phyloP scores from a whole-genome alignment of 352 stramenopile species.

The Phytopythium litorale region DNA sequence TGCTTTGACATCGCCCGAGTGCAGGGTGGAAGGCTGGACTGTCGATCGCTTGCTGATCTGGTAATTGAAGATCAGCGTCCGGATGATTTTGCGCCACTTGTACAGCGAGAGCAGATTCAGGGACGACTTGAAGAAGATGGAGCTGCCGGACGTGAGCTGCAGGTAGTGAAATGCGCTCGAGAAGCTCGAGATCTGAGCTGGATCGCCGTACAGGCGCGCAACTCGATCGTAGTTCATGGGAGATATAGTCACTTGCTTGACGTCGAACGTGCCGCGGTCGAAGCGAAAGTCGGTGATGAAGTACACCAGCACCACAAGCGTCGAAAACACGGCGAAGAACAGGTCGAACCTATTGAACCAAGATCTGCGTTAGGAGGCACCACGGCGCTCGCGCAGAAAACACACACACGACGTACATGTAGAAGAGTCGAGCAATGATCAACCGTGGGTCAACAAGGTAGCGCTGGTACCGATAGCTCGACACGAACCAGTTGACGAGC shows the following conservation, averaged over 20 bases:
- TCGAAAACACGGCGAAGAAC: slow-evolving; percentile 48
- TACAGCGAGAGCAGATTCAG: slow-evolving; percentile 38
- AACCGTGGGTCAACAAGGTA: slow-evolving; percentile 20
- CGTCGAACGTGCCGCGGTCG: slow-evolving; percentile 22
- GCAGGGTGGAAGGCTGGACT: too few species aligned
- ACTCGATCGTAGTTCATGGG: slow-evolving; percentile 15
- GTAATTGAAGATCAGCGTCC: slow-evolving; percentile 28
- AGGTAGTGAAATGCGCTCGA: slow-evolving; percentile 29
- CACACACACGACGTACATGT: slow-evolving; percentile 15
- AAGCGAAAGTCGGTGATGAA: slow-evolving; percentile 31
- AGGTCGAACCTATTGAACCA: slow-evolving; percentile 14
- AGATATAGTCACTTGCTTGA: slow-evolving; percentile 12
- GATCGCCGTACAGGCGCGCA: slow-evolving; percentile 33
- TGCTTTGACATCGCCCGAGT: too few species aligned
- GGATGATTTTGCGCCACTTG: slow-evolving; percentile 46
- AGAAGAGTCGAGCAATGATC: slow-evolving; percentile 34
- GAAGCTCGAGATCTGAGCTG: slow-evolving; percentile 33
- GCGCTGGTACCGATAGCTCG: slow-evolving; percentile 40
- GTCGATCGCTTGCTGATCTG: neutral
- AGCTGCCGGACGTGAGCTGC: slow-evolving; percentile 16
- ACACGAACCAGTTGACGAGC: slow-evolving; percentile 37
- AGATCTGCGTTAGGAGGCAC: too few species aligned
- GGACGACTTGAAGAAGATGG: slow-evolving; percentile 31
- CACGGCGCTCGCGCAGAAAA: too few species aligned
- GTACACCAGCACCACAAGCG: slow-evolving; percentile 34